Conservation (phyloP, 257 asterid genomes). For the Oldenlandia corymbosa region DNA sequence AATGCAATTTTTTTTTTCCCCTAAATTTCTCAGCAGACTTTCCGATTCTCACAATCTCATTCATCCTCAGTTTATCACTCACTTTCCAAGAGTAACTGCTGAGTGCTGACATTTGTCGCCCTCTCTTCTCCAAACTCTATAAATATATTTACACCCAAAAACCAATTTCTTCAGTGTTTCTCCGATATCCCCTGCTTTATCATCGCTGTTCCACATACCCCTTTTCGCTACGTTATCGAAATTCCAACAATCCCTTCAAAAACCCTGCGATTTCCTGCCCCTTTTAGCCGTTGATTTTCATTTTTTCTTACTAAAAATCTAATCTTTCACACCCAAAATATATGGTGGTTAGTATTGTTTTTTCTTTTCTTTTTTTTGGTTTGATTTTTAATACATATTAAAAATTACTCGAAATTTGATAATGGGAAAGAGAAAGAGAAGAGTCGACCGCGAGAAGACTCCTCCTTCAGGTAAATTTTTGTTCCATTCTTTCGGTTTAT, state of each 20-base stretch:
- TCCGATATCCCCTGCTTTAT: slow-evolving; percentile 24
- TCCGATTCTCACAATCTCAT: too few species aligned
- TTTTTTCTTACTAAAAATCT: too few species aligned
- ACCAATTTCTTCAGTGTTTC: slow-evolving; percentile 14
- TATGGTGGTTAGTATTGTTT: neutral
- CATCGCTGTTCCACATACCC: slow-evolving; percentile 20
- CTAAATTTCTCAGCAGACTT: too few species aligned
- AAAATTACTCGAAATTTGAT: neutral
- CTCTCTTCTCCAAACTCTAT: slow-evolving; percentile 4
- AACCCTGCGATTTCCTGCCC: slow-evolving; percentile 13
- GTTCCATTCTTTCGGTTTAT: neutral
- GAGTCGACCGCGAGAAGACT: slow-evolving; percentile 25
- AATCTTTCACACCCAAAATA: too few species aligned
- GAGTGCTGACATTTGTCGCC: slow-evolving; percentile 12
- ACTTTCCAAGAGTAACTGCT: slow-evolving; percentile 9
- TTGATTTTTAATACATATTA: slow-evolving; percentile 2
- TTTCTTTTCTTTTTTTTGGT: neutral
- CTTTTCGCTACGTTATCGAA: slow-evolving; percentile 3
- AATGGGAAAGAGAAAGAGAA: slow-evolving; percentile 42
- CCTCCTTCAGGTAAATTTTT: slow-evolving; percentile 19
- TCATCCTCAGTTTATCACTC: too few species aligned
- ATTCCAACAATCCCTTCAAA: neutral
- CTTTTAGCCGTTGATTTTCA: slow-evolving; percentile 9
- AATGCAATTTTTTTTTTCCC: too few species aligned
- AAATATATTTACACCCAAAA: neutral